These are phyloP conservation scores for Eustoma russellianum DNA, from an alignment of 257 asterid species.

Conservation along the genomic window DNA sequence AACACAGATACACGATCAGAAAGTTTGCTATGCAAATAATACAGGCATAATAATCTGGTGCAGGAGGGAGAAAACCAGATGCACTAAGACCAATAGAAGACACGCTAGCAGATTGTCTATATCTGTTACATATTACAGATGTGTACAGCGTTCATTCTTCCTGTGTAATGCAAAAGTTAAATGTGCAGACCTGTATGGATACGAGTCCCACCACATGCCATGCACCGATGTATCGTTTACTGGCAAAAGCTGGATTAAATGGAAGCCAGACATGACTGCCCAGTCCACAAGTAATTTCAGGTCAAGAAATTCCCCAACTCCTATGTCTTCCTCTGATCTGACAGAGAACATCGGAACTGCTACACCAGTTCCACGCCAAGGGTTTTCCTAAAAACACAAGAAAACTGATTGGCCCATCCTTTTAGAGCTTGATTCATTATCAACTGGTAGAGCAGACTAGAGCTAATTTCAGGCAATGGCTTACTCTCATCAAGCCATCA, in stretches of 20 bases:
- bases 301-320: conserved; percentile 98
- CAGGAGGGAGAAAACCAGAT: background rate
- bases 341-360: conserved; percentile 94
- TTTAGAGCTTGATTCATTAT: conserved; percentile 7
- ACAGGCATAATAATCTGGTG: background rate
- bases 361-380: conserved; percentile 97
- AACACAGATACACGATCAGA: background rate
- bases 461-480: conserved; percentile 15
- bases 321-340: conserved; percentile 80
- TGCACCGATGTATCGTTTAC: conserved; percentile 95
- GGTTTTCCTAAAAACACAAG: conserved; percentile 55
- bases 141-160: background rate
- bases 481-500: conserved; percentile 95
- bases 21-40: background rate
- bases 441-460: background rate
- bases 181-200: conserved; percentile 80
- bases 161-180: background rate
- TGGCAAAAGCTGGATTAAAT: conserved; percentile 92
- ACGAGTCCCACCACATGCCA: conserved; percentile 99
- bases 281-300: conserved; percentile 86
- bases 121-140: background rate
- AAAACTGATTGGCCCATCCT: background rate
- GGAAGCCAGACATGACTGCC: conserved; percentile 89
- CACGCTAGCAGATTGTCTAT: background rate
- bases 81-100: background rate